A percentile compares a stretch with the other conserved stretches of the same genome.
phyloP scores from a whole-genome alignment of 176 grass and related monocot genomes.

The Elaeis guineensis region DNA sequence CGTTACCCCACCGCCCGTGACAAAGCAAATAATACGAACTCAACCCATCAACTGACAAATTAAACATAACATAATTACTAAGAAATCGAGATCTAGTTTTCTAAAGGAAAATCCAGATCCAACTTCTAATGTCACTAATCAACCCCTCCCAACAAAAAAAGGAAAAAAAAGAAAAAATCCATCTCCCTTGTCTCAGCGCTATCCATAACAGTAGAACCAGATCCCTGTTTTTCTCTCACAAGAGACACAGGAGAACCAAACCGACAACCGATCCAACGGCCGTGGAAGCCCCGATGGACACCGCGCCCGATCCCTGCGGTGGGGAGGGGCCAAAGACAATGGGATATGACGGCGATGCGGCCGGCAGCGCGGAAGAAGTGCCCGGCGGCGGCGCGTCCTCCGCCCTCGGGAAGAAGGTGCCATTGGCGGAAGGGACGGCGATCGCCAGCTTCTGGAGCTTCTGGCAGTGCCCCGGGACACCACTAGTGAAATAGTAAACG shows the following conservation, averaged over 20 bases:
- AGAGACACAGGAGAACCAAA: background rate
- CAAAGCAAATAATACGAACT: too few relatives aligned
- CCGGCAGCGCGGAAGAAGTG: slow-evolving; percentile 11
- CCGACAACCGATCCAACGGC: background rate
- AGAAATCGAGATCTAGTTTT: too few relatives aligned
- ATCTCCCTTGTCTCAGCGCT: too few relatives aligned
- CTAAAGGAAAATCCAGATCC: too few relatives aligned
- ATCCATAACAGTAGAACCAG: too few relatives aligned
- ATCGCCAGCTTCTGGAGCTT: slow-evolving; percentile 72
- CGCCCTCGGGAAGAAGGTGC: slow-evolving; percentile 44
- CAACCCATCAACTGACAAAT: too few relatives aligned
- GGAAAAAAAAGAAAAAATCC: too few relatives aligned
- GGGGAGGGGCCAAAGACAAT: slow-evolving; percentile 23
- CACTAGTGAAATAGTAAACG: slow-evolving; percentile 54
- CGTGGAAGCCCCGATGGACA: background rate
- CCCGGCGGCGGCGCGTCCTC: background rate
- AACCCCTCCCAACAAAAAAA: too few relatives aligned
- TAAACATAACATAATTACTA: too few relatives aligned
- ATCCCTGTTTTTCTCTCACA: background rate
- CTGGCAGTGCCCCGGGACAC: slow-evolving; percentile 38
- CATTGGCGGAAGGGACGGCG: slow-evolving; percentile 57
- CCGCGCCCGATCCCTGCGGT: slow-evolving; percentile 2
- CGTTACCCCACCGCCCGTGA: too few relatives aligned
- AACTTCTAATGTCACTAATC: too few relatives aligned
- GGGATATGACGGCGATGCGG: slow-evolving; percentile 11